Conservation (phyloP, 495 filamentous ascomycete genomes). For the Lasiosphaeria ovina region DNA sequence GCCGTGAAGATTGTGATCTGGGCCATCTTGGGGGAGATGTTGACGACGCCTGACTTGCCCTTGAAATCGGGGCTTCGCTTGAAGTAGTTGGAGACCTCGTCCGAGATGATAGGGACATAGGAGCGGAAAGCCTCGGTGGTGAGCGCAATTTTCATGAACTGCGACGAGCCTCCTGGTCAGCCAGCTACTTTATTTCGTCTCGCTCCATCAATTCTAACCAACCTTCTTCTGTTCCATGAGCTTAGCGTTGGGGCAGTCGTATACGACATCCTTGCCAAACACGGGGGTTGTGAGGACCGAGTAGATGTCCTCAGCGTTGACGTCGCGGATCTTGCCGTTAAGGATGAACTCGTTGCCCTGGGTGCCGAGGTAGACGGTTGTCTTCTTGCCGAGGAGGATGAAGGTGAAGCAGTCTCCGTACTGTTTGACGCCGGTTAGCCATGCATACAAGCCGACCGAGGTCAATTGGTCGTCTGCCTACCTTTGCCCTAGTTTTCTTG, state of each 20-base stretch:
- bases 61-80: slow-evolving; percentile 65
- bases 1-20: slow-evolving; percentile 87
- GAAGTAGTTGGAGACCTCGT: slow-evolving; percentile 70
- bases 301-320: slow-evolving; percentile 82
- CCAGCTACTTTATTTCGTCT: not conserved
- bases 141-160: slow-evolving; percentile 87
- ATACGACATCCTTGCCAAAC: slow-evolving; percentile 82
- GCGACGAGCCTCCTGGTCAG: slow-evolving; percentile 7
- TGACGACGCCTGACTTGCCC: slow-evolving; percentile 59
- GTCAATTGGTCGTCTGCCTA: slow-evolving; percentile 30
- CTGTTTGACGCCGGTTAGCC: slow-evolving; percentile 15
- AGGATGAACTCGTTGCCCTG: slow-evolving; percentile 84
- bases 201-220: not conserved
- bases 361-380: slow-evolving; percentile 71
- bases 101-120: slow-evolving; percentile 75
- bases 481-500: slow-evolving; percentile 65
- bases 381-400: slow-evolving; percentile 70
- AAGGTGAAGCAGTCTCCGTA: slow-evolving; percentile 65
- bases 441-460: not conserved
- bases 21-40: slow-evolving; percentile 69
- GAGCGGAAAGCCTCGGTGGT: slow-evolving; percentile 71
- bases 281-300: slow-evolving; percentile 78
- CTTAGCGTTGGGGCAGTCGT: slow-evolving; percentile 84
- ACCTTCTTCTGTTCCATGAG: slow-evolving; percentile 47
- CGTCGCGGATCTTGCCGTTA: slow-evolving; percentile 78